A percentile compares a stretch with the other conserved stretches of the same genome.
Conservation (phyloP, 1,139 yeast genomes). For the Kodamaea suecica region DNA sequence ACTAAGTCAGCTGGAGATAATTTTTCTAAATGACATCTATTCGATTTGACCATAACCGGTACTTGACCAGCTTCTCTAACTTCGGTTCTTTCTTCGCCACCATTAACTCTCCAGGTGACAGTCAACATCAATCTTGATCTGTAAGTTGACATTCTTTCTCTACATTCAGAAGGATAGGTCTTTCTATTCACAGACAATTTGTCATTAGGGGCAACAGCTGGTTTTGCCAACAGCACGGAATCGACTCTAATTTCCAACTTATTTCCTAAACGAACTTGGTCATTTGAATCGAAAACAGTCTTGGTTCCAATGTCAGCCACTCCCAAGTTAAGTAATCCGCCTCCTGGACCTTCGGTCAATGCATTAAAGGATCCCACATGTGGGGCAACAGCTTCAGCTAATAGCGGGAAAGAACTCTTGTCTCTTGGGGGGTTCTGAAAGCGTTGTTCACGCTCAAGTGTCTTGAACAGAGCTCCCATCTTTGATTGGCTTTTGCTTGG, state of each 20-base stretch:
- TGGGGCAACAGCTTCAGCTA: slow-evolving; percentile 87
- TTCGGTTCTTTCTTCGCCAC: slow-evolving; percentile 75
- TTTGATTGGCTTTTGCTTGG: neutral
- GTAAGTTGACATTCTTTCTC: slow-evolving; percentile 83
- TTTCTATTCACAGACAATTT: slow-evolving; percentile 76
- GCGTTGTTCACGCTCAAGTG: slow-evolving; percentile 82
- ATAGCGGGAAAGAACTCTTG: slow-evolving; percentile 73
- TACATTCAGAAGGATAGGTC: slow-evolving; percentile 82
- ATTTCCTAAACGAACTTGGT: slow-evolving; percentile 70
- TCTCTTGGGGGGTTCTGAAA: slow-evolving; percentile 89
- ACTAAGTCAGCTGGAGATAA: slow-evolving; percentile 82
- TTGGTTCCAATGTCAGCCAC: slow-evolving; percentile 86
- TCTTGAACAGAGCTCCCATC: slow-evolving; percentile 64
- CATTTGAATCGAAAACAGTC: slow-evolving; percentile 78
- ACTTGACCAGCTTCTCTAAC: slow-evolving; percentile 88
- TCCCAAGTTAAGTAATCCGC: slow-evolving; percentile 81
- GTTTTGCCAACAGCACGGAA: slow-evolving; percentile 81
- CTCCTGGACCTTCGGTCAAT: slow-evolving; percentile 79
- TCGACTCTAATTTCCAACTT: slow-evolving; percentile 78
- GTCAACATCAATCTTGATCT: slow-evolving; percentile 73
- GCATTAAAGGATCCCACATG: slow-evolving; percentile 97
- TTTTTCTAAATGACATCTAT: slow-evolving; percentile 86
- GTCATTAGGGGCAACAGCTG: slow-evolving; percentile 70
- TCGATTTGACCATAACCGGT: slow-evolving; percentile 87
- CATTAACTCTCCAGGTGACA: slow-evolving; percentile 82